These are phyloP conservation scores for Paecilomyces sp. DNA, from an alignment of 2,329 filamentous ascomycete species.

Conservation along the genomic window DNA sequence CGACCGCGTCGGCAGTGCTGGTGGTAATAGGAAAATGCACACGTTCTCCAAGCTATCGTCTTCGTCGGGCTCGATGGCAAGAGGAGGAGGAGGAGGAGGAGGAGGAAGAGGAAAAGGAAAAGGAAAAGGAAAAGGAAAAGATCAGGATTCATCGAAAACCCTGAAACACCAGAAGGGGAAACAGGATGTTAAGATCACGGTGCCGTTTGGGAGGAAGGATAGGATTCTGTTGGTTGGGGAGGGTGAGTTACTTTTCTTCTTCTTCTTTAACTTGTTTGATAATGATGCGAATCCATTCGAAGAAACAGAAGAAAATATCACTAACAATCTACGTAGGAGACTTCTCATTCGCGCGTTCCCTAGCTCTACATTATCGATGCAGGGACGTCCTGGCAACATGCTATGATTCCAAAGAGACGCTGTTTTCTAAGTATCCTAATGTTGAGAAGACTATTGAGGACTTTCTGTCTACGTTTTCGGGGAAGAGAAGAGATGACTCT, in stretches of 20 bases:
- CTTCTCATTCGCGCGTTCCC: constrained; percentile 41
- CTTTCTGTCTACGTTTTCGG: constrained; percentile 14
- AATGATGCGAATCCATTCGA: too few species aligned
- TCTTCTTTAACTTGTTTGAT: constrained; percentile 3
- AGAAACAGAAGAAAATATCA: background rate
- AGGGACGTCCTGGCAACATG: constrained; percentile 35
- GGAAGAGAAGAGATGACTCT: background rate
- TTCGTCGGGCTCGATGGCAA: constrained; percentile 2
- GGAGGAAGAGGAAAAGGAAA: background rate
- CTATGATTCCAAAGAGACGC: constrained; percentile 37
- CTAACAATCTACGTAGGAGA: constrained; percentile 27
- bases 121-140: background rate
- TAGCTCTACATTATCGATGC: constrained; percentile 35
- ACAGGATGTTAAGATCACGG: constrained; percentile 18
- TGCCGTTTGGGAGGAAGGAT: constrained; percentile 35
- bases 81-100: background rate
- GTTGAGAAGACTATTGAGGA: constrained; percentile 52
- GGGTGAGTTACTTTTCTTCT: constrained; percentile 24
- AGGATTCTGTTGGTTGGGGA: constrained; percentile 38
- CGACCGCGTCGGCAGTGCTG: background rate
- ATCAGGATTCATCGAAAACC: background rate
- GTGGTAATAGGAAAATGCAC: constrained; percentile 18
- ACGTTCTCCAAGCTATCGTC: constrained; percentile 19
- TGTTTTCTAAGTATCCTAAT: constrained; percentile 69
- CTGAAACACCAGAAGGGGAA: constrained; percentile 8